Evolutionary conservation across 768 basidiomycete species (phyloP).

Genomic region (Suillus discolor): DNA sequence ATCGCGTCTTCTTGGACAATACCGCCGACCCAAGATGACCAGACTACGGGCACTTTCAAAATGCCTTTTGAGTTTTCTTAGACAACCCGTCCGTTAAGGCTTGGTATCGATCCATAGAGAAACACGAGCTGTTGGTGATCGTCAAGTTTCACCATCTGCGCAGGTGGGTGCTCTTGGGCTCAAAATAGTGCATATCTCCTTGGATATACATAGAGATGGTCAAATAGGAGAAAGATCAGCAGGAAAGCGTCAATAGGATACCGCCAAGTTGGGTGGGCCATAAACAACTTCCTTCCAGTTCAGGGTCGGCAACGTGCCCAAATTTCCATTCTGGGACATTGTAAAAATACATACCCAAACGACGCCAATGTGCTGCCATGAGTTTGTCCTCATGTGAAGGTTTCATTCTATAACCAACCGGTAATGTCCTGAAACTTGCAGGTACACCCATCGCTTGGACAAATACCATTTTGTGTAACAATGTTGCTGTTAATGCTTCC

Average conservation of each 20-base stretch:
- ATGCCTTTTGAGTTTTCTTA: too few relatives aligned
- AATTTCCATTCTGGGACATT: background rate
- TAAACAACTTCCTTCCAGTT: background rate
- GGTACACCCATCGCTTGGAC: too few relatives aligned
- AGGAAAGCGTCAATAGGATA: background rate
- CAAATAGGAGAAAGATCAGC: background rate
- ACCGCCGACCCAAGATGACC: background rate
- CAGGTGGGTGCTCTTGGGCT: too few relatives aligned
- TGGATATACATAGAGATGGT: background rate
- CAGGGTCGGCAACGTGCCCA: conserved; percentile 4
- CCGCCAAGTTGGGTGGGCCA: background rate
- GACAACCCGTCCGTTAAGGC: background rate
- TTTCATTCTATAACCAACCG: background rate
- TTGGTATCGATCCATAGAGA: background rate
- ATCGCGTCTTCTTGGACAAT: background rate
- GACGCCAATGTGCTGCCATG: background rate
- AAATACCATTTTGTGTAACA: background rate
- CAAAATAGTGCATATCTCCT: background rate
- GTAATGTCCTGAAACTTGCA: background rate
- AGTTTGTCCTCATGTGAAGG: background rate
- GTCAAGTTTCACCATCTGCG: background rate
- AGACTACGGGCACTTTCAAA: background rate
- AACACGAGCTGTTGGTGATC: background rate
- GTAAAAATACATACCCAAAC: background rate
- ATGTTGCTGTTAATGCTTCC: background rate